Base-by-base conservation (phyloP, 2,329 filamentous ascomycete species). In the Ophioceras dolichostomum region DNA sequence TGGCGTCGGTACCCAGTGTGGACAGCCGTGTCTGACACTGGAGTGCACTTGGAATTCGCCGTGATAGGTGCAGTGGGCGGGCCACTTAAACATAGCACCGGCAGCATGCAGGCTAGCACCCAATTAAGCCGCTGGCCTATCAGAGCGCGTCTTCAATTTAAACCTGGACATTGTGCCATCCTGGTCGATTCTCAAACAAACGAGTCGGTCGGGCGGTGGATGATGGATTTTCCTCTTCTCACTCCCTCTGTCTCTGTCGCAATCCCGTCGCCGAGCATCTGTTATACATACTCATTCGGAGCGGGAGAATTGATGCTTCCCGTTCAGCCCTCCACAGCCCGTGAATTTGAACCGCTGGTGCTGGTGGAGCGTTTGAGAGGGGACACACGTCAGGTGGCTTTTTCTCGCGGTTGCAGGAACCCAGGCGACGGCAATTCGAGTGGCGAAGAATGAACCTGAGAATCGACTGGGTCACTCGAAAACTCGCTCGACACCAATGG, bases 71-170 rank as follows among this genome's bases (percentile, higher is more conserved):
- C 31, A 34, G 34, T 21, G 34, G 32, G 35, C 33, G 37, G 39
- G 22, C 22, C 22, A 26, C 22, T 26, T 26, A 26, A 26, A 26
- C 22, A 26, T n/a, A 8, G 6, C 5, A 21, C 12, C 38, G 24
- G 27, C 13, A 39, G 34, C 36, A 36, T 37, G 32, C 41, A 38
- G 39, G 41, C 38, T 39, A 39, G 32, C 22, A 22, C 27, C 36
- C 4, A 33, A 14, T 37, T 22, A 29, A 27, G 22, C 16, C n/a
- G 31, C 24, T 8, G 22, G n/a, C 43, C 43, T 40, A 45, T 45
- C 41, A 45, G 37, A 27, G 40, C 41, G 41, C 41, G 41, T 31
- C 37, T 20, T 35, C 32, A 31, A 34, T 32, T 27, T 36, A n/a
- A 22, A 26, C 32, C n/a, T 20, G 18, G 9, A 21, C 10, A 9